Evolutionary conservation across 352 stramenopile genomes (phyloP).

Genomic region (Phytophthora podocarpi): DNA sequence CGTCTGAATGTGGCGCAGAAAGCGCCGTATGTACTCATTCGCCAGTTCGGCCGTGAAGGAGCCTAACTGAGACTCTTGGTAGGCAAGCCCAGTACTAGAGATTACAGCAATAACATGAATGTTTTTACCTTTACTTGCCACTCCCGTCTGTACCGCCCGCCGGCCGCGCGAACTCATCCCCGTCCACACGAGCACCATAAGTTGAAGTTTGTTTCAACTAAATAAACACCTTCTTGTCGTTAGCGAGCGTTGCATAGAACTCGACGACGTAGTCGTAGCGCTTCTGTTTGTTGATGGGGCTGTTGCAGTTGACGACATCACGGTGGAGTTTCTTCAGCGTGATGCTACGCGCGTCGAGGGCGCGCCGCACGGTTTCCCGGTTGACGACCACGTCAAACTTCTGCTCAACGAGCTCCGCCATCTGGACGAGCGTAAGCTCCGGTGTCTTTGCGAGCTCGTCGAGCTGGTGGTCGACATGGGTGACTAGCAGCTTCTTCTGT

Average conservation of each 20-base stretch:
- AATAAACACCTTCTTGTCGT: too few relatives aligned
- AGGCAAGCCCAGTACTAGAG: too few relatives aligned
- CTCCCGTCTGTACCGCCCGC: too few relatives aligned
- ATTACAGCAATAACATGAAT: too few relatives aligned
- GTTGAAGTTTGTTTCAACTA: too few relatives aligned
- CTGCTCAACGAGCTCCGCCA: not conserved
- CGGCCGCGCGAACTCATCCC: too few relatives aligned
- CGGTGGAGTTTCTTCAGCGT: too few relatives aligned
- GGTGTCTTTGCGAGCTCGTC: not conserved
- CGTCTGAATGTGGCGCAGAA: not conserved
- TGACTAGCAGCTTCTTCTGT: not conserved
- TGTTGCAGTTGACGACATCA: too few relatives aligned
- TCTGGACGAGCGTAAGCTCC: not conserved
- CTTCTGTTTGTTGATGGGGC: not conserved
- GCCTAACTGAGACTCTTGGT: too few relatives aligned
- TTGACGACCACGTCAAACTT: not conserved
- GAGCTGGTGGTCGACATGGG: not conserved
- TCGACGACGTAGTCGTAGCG: conserved; percentile 1
- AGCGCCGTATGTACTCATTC: not conserved
- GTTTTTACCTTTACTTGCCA: too few relatives aligned
- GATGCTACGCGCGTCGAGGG: too few relatives aligned
- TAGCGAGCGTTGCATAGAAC: not conserved
- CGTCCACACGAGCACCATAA: too few relatives aligned
- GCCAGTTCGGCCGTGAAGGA: not conserved
- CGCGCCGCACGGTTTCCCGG: not conserved